Conservation (phyloP, 1,284 basidiomycete genomes). For the Fomitopsis palustris region DNA sequence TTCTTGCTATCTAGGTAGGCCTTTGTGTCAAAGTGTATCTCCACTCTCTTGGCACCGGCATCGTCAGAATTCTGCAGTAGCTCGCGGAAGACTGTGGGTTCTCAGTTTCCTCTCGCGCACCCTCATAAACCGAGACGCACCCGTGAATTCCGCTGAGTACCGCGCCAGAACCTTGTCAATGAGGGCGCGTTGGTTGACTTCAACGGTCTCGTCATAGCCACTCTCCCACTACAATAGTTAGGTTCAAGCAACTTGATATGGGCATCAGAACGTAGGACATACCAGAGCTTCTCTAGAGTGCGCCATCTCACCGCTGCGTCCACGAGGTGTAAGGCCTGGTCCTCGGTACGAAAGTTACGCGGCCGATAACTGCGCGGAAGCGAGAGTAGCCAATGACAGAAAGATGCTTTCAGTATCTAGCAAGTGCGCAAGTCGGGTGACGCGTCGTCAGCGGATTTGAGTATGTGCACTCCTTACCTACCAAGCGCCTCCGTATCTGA, state of each 20-base stretch:
- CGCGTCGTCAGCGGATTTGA: neutral
- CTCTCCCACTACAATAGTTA: constrained; percentile 53
- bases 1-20: constrained; percentile 44
- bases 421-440: neutral
- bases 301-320: constrained; percentile 10
- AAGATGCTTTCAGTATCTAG: no score
- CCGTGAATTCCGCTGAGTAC: constrained; percentile 92
- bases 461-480: neutral
- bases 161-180: constrained; percentile 93
- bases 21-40: constrained; percentile 80
- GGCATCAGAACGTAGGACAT: neutral
- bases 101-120: neutral
- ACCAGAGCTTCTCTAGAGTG: constrained; percentile 20
- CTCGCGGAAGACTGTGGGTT: constrained; percentile 75
- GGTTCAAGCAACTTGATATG: neutral
- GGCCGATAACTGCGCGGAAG: no score
- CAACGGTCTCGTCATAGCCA: constrained; percentile 81
- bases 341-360: no score
- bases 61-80: constrained; percentile 95
- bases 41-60: constrained; percentile 77
- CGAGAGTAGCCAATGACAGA: no score
- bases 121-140: constrained; percentile 28
- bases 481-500: neutral
- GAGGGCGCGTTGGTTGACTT: constrained; percentile 93
- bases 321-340: neutral